Base-by-base conservation (phyloP, 208 protist species). In the Histomonas meleagridis region DNA sequence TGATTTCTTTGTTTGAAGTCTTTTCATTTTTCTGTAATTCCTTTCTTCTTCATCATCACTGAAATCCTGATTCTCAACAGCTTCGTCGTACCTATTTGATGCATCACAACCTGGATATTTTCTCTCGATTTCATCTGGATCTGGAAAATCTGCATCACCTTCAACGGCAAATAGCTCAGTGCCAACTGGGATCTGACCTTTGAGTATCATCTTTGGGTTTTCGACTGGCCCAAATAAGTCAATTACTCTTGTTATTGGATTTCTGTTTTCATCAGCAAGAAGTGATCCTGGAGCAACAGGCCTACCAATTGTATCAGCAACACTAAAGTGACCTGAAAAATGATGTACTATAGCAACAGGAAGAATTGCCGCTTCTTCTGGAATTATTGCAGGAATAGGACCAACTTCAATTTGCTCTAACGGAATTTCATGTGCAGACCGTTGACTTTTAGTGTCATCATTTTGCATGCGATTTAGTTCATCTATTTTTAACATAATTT, bases 61-160 rank as follows among this genome's bases (percentile, higher is more conserved):
- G n/a, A n/a, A n/a, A n/a, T n/a, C n/a, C n/a, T n/a, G 65, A 43
- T 72, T 4, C 16, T 72, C 65, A 43, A 72, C 65, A 12, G 65
- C 46, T 86, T 86, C 76, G 55, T 86, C 76, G 18, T 35, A 86
- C 38, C 46, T 86, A 46, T 86, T 86, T n/a, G 76, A 86, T 38
- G 76, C 76, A 86, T 86, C 76, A 38, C 40, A 51, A 16, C 76
- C 76, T 38, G 9, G 43, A 28, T 46, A 86, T 55, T 51, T 32
- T 7, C 18, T 48, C 18, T 40, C 76, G 23, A 86, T 86, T 55
- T 51, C 26, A 26, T 86, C 76, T 57, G 76, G 76, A 55, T 86
- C 76, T 55, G 76, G 76, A 38, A 86, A 14, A 55, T 51, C 28
- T 38, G 76, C 51, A 55, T 86, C 76, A 5, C n/a, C 18, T 32